These are phyloP conservation scores for Boletus tylopilopsis DNA, from an alignment of 768 basidiomycete genomes.

Conservation along the genomic window DNA sequence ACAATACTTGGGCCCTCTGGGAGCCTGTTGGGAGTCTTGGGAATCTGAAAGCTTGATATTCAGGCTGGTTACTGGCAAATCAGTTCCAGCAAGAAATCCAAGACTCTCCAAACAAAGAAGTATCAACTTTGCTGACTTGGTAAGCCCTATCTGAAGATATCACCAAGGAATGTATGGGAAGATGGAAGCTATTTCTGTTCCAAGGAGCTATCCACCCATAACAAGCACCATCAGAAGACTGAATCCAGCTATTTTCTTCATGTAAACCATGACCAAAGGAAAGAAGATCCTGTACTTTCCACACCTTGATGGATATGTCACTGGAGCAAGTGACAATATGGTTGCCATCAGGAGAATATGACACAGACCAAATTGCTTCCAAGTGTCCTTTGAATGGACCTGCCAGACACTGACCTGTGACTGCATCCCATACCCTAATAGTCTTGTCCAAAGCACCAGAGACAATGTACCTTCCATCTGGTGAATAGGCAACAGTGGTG, in stretches of 20 bases:
- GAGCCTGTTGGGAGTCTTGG: too few relatives aligned
- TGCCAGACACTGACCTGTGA: too few relatives aligned
- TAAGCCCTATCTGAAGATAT: not conserved
- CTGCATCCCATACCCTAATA: not conserved
- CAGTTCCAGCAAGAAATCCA: not conserved
- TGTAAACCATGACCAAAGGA: not conserved
- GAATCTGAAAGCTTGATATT: too few relatives aligned
- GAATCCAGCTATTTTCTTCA: slow-evolving; percentile 3
- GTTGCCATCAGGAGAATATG: slow-evolving; percentile 1
- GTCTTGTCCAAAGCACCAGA: not conserved
- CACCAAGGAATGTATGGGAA: not conserved
- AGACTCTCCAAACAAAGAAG: not conserved
- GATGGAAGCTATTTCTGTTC: not conserved
- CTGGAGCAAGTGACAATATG: not conserved
- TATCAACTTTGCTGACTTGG: not conserved
- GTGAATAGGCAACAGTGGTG: not conserved
- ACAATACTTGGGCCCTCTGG: too few relatives aligned
- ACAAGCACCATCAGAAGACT: not conserved
- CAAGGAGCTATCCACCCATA: slow-evolving; percentile 5
- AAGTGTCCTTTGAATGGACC: not conserved
- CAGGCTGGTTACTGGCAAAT: too few relatives aligned
- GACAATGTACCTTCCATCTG: not conserved
- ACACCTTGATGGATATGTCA: not conserved
- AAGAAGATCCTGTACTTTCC: not conserved
- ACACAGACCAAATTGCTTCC: not conserved